These are phyloP conservation scores for Pseudomassariella vexata DNA, from an alignment of 2,329 filamentous ascomycete genomes.

Conservation along the genomic window DNA sequence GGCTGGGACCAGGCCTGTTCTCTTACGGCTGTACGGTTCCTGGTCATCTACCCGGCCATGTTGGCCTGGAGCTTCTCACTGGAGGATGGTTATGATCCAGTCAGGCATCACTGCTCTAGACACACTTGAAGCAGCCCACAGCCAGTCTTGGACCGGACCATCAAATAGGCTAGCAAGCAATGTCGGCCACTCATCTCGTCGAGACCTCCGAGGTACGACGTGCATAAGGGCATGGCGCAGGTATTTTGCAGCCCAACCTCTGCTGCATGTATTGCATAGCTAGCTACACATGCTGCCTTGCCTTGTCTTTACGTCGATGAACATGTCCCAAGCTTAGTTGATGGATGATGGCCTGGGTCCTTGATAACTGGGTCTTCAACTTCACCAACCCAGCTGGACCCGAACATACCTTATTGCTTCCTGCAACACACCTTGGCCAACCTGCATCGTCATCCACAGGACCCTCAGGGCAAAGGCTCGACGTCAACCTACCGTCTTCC, in stretches of 20 bases:
- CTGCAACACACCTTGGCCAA: constrained; percentile 11
- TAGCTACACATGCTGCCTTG: constrained; percentile 4
- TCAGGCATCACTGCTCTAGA: constrained; percentile 5
- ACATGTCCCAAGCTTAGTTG: too few species aligned
- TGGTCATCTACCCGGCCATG: too few species aligned
- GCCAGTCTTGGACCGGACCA: constrained; percentile 4
- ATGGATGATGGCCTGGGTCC: constrained; percentile 10
- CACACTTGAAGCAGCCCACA: constrained; percentile 2
- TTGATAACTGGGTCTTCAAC: constrained; percentile 10
- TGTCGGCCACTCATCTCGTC: constrained; percentile 14
- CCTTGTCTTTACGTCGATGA: constrained; percentile 1
- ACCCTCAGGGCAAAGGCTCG: constrained; percentile 4
- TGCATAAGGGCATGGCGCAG: constrained; percentile 11
- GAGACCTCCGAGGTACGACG: constrained; percentile 18
- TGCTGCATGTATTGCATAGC: constrained; percentile 15
- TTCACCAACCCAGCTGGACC: constrained; percentile 7
- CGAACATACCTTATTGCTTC: constrained; percentile 9
- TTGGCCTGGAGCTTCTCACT: not conserved
- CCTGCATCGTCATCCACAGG: constrained; percentile 9
- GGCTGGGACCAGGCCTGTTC: not conserved
- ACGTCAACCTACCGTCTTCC: constrained; percentile 16
- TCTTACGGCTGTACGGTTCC: too few species aligned
- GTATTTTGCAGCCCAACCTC: constrained; percentile 24
- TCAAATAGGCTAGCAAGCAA: constrained; percentile 4
- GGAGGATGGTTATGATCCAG: not conserved